phyloP scores from a whole-genome alignment of 2,329 filamentous ascomycete species.

The Thelonectria blattea region DNA sequence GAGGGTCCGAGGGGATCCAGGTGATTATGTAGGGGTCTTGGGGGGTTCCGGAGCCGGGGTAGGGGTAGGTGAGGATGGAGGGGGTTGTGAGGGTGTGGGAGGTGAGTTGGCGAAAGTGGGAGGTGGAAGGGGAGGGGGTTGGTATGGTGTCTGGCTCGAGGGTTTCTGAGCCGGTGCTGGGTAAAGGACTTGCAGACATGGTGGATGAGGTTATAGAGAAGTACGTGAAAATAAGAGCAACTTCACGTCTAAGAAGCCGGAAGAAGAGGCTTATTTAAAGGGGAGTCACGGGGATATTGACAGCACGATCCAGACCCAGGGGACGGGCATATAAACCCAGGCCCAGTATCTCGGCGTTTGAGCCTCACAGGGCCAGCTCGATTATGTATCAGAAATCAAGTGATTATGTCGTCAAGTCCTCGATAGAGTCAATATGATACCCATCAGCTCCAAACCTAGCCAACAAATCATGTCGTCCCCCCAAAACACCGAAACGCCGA shows the following conservation, averaged over 20 bases:
- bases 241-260: background rate
- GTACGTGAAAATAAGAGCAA: background rate
- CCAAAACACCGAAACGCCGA: slow-evolving; percentile 11
- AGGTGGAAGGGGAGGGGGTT: background rate
- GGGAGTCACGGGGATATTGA: background rate
- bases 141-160: slow-evolving; percentile 9
- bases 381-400: background rate
- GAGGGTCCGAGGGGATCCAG: too few relatives aligned
- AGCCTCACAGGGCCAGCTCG: background rate
- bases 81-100: slow-evolving; percentile 7
- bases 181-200: slow-evolving; percentile 7
- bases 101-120: slow-evolving; percentile 2
- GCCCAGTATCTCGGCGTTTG: slow-evolving; percentile 6
- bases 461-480: slow-evolving; percentile 4
- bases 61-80: slow-evolving; percentile 1
- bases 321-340: background rate
- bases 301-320: background rate
- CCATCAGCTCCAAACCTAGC: background rate
- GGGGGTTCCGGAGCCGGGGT: slow-evolving; percentile 7
- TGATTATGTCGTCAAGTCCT: background rate
- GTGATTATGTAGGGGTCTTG: too few relatives aligned
- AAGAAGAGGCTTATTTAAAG: background rate
- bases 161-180: slow-evolving; percentile 1
- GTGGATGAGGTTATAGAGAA: background rate
- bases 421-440: background rate